These are phyloP conservation scores for Fusarium marasasianum DNA, from an alignment of 2,329 filamentous ascomycete genomes.

Conservation along the genomic window DNA sequence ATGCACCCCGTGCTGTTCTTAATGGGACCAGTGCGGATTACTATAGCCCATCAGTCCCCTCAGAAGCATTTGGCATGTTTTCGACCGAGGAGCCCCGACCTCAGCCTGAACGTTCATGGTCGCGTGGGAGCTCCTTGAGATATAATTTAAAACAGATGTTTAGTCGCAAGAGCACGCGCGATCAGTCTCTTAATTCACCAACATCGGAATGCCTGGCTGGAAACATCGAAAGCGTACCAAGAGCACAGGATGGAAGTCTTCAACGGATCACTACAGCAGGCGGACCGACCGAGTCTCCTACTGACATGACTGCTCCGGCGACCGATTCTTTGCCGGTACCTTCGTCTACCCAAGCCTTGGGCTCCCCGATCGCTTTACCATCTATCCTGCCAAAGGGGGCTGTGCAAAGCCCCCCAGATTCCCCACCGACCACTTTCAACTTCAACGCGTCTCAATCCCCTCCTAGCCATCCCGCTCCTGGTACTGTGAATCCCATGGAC, in stretches of 20 bases:
- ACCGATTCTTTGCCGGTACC: constrained; percentile 23
- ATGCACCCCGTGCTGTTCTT: constrained; percentile 46
- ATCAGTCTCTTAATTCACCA: constrained; percentile 44
- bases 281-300: constrained; percentile 45
- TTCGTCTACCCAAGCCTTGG: constrained; percentile 25
- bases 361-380: constrained; percentile 37
- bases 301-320: constrained; percentile 38
- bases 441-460: constrained; percentile 44
- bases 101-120: constrained; percentile 41
- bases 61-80: constrained; percentile 54
- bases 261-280: constrained; percentile 39
- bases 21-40: constrained; percentile 53
- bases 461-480: constrained; percentile 51
- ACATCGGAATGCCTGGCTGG: constrained; percentile 33
- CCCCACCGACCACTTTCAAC: constrained; percentile 37
- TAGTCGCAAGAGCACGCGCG: constrained; percentile 47
- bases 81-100: constrained; percentile 38
- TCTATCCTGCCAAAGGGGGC: constrained; percentile 20
- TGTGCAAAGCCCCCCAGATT: constrained; percentile 41
- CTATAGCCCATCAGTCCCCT: constrained; percentile 53
- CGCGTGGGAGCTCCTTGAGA: constrained; percentile 48
- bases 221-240: constrained; percentile 18
- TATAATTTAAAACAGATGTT: constrained; percentile 51
- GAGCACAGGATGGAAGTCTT: constrained; percentile 28
- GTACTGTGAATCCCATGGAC: constrained; percentile 64